Conservation (phyloP, 164 flowering plant genomes). For the Aristolochia californica region DNA sequence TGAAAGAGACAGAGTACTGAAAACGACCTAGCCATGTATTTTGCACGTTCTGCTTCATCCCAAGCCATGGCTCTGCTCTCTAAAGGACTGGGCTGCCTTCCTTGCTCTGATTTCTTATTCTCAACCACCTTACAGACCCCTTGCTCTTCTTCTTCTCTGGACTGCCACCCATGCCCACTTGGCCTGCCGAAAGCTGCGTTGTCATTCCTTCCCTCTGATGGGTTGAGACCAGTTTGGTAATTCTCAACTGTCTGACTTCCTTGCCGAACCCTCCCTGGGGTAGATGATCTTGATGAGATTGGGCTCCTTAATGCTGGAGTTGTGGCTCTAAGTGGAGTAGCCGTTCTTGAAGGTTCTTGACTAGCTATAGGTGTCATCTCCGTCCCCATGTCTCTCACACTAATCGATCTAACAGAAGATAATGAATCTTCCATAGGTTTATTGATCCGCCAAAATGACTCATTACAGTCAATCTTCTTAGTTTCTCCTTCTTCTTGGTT, state of each 20-base stretch:
- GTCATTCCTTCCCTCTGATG: slow-evolving; percentile 25
- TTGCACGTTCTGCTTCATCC: slow-evolving; percentile 97
- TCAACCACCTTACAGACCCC: slow-evolving; percentile 12
- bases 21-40: slow-evolving; percentile 77
- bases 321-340: slow-evolving; percentile 66
- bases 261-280: slow-evolving; percentile 46
- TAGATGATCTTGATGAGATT: slow-evolving; percentile 55
- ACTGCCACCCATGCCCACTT: slow-evolving; percentile 14
- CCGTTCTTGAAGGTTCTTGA: slow-evolving; percentile 86
- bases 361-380: slow-evolving; percentile 96
- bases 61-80: slow-evolving; percentile 80
- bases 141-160: slow-evolving; percentile 21
- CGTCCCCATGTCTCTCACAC: slow-evolving; percentile 95
- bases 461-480: slow-evolving; percentile 59
- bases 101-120: slow-evolving; percentile 21
- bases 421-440: slow-evolving; percentile 26
- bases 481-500: slow-evolving; percentile 39
- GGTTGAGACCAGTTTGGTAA: slow-evolving; percentile 16
- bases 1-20: too few relatives aligned
- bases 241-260: slow-evolving; percentile 24
- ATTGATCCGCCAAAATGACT: slow-evolving; percentile 54
- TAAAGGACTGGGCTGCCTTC: slow-evolving; percentile 32
- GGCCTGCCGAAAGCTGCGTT: slow-evolving; percentile 14
- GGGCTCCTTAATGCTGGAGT: slow-evolving; percentile 71
- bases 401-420: slow-evolving; percentile 46